These are phyloP conservation scores for Penicillium janthinellum DNA, from an alignment of 2,329 filamentous ascomycete species.

Conservation along the genomic window DNA sequence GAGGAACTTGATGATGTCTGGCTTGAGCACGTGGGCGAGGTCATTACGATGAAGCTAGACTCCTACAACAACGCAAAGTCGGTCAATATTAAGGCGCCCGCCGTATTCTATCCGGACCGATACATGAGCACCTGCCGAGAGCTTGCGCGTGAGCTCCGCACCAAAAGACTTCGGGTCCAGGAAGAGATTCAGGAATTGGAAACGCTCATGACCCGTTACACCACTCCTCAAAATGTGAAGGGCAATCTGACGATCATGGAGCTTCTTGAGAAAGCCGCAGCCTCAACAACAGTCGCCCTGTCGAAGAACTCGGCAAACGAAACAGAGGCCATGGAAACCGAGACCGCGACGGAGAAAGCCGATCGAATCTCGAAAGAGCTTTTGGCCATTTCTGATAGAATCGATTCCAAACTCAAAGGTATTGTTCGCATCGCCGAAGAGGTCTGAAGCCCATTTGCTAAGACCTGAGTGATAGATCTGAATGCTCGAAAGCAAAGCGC, in stretches of 20 bases:
- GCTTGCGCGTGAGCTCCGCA: constrained; percentile 51
- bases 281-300: constrained; percentile 31
- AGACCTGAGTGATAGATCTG: constrained; percentile 38
- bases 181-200: constrained; percentile 38
- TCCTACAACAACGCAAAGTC: constrained; percentile 37
- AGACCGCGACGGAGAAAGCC: constrained; percentile 25
- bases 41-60: constrained; percentile 55
- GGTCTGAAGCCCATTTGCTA: constrained; percentile 1
- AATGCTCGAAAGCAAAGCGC: constrained; percentile 46
- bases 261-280: constrained; percentile 41
- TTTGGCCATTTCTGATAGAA: constrained; percentile 38
- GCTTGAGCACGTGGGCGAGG: constrained; percentile 54
- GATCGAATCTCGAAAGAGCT: constrained; percentile 39
- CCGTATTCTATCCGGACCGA: constrained; percentile 60
- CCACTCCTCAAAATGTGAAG: constrained; percentile 22
- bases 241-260: constrained; percentile 31
- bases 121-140: constrained; percentile 58
- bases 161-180: constrained; percentile 37
- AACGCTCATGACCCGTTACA: constrained; percentile 34
- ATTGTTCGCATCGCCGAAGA: neutral
- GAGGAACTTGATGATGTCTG: constrained; percentile 48
- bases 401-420: constrained; percentile 48
- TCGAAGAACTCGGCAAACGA: constrained; percentile 25
- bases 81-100: constrained; percentile 55
- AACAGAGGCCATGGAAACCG: constrained; percentile 16